Evolutionary conservation across 805 yeast genomes (phyloP).

Genomic region (Wickerhamiella australiensis): DNA sequence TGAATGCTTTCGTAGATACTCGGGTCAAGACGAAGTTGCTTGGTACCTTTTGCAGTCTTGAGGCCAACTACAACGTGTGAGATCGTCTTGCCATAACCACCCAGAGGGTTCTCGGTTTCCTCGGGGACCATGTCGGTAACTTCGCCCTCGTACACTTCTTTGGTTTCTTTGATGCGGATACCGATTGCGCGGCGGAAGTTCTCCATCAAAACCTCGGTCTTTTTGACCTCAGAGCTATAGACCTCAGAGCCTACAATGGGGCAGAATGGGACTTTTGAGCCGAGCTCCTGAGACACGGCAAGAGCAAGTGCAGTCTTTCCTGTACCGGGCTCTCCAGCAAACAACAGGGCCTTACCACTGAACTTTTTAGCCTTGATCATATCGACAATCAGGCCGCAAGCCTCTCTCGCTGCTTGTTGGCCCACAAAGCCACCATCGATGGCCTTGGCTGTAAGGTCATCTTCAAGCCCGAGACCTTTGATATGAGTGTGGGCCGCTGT

Average conservation of each 20-base stretch:
- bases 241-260: conserved; percentile 93
- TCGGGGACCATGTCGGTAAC: conserved; percentile 92
- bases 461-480: conserved; percentile 88
- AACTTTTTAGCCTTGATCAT: conserved; percentile 82
- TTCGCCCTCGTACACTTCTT: conserved; percentile 97
- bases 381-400: conserved; percentile 91
- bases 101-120: conserved; percentile 91
- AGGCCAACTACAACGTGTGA: conserved; percentile 89
- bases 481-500: conserved; percentile 97
- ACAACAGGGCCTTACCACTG: conserved; percentile 88
- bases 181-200: conserved; percentile 95
- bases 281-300: conserved; percentile 91
- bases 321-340: conserved; percentile 97
- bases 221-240: conserved; percentile 91
- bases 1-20: conserved; percentile 87
- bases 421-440: conserved; percentile 86
- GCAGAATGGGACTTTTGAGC: conserved; percentile 94
- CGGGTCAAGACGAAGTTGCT: conserved; percentile 80
- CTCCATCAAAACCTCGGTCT: conserved; percentile 93
- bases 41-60: conserved; percentile 84
- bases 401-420: conserved; percentile 55
- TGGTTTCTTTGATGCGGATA: conserved; percentile 87
- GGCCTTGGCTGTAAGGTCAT: conserved; percentile 68
- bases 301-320: conserved; percentile 96
- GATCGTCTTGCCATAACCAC: conserved; percentile 96